Percentiles rank a stretch among this genome's conserved stretches.
Conservation (phyloP, 139 green algal genomes). For the Eudorina sp. region DNA sequence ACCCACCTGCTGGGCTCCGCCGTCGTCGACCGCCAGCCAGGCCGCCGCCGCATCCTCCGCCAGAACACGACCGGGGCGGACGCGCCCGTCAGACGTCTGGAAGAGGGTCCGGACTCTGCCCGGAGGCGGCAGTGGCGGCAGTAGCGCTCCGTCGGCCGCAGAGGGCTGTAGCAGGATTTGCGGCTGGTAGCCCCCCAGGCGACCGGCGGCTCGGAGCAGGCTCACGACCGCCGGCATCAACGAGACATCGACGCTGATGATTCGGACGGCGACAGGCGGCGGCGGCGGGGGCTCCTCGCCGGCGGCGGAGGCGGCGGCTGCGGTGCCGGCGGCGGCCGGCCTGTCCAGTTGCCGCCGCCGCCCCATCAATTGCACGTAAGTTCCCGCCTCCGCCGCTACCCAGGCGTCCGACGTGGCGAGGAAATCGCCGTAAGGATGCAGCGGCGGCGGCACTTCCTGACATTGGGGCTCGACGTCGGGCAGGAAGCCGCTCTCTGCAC, state of each 20-base stretch:
- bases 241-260: background rate
- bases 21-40: no score
- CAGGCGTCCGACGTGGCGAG: no score
- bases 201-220: background rate
- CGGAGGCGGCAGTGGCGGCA: background rate
- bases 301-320: background rate
- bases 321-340: background rate
- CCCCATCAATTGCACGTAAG: no score
- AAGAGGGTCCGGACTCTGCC: background rate
- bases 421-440: no score
- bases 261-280: background rate
- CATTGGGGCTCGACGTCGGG: no score
- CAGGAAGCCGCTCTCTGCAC: no score
- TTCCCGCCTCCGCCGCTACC: no score
- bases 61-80: background rate
- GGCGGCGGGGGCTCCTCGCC: background rate
- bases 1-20: no score
- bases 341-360: background rate
- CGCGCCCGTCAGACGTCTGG: constrained; percentile 3
- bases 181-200: background rate
- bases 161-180: background rate
- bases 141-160: background rate
- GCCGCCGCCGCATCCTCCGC: background rate
- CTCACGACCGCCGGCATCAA: background rate
- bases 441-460: no score